Base-by-base conservation (phyloP, 2,329 filamentous ascomycete genomes). In the Cordyceps fumosorosea region DNA sequence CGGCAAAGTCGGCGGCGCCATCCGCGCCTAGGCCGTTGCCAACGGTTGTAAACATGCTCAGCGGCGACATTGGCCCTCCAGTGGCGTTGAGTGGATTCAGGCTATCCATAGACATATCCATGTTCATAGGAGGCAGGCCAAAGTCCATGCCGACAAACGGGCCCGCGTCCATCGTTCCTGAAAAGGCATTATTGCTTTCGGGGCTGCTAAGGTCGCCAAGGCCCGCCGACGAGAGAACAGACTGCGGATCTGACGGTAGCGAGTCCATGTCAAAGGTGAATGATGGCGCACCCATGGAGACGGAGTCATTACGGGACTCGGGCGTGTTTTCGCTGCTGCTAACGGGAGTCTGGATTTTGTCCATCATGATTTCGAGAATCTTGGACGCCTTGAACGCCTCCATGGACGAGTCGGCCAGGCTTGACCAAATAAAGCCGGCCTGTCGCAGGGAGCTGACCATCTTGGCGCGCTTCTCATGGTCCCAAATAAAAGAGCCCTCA, bases 341-440 rank as follows among this genome's bases (percentile, higher is more conserved):
- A 8, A 56, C 45, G 6, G 62, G 62, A 16, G 62, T 64, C 64
- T 70, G 87, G 60, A 97, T 81, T 73, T 95, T 95, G 37, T 86
- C 82, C 51, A 98, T 77, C 84, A 98, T 92, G 57, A 97, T 86
- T 24, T 86, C 87, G n/a, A 98, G 79, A 26, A 93, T 83, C 48
- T 85, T 86, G 47, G 86, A 86, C 1, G 91, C 93, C 76, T 98
- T 98, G 77, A 88, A 93, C 0, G 93, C 91, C 67, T 98, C 93
- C 77, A 97, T 89, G 1, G 89, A 95, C 26, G 86, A 81, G 60
- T 95, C 88, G 3, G 87, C 84, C 12, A 92, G 79, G 11, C 85
- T 85, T 55, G 89, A 87, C 92, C 93, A 98, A 62, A 98, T 95
- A 20, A 83, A 80, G 52, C 85, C 83, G 10, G 89, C 89, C 20